Base-by-base conservation (phyloP, 768 basidiomycete genomes). In the Strobilomyces dryophilus region DNA sequence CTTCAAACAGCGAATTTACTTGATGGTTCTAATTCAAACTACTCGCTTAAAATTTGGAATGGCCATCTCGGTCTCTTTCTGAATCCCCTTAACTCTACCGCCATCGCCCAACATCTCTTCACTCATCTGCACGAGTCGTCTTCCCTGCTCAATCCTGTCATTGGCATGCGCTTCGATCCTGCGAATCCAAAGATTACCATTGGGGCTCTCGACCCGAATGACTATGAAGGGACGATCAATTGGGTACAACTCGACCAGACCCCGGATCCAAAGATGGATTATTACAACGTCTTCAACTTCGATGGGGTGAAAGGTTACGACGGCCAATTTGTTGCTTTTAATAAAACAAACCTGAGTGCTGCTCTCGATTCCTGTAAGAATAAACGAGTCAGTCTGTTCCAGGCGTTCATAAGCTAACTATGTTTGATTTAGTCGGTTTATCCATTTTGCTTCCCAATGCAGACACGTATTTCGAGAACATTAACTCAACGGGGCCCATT, bases 231-330 rank as follows among this genome's bases (percentile, higher is more conserved):
- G 29, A 59, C 57, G 14, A 66, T 68, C 29, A 68, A 68, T 43
- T 68, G 66, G 66, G 61, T 68, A 15, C 52, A 57, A 39, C 47
- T 68, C 18, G 17, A 60, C 36, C 46, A 52, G 18, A 47, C 12
- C 8, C 69, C 67, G 2, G 58, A 64, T 39, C 42, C 52, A 8
- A 50, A 46, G 3, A 52, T 43, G 9, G 54, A 62, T 45, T 60
- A 49, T 39, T 35, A 51, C 24, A 69, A 69, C 21, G 53, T 39
- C 10, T 63, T 69, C 41, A 42, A 8, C 7, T 54, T 69, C 14
- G 66, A 69, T 49, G 65, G 65, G 2, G 49, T 69, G 31, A 69
- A 69, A 29, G 67, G 67, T 5, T 70, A 68, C 20, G 59, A 69
- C 24, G 64, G 57, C 17, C 54, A 55, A 20, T 60, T 70, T 18